Base-by-base conservation (phyloP, 345 rosid species). In the Dipteronia sinensis region DNA sequence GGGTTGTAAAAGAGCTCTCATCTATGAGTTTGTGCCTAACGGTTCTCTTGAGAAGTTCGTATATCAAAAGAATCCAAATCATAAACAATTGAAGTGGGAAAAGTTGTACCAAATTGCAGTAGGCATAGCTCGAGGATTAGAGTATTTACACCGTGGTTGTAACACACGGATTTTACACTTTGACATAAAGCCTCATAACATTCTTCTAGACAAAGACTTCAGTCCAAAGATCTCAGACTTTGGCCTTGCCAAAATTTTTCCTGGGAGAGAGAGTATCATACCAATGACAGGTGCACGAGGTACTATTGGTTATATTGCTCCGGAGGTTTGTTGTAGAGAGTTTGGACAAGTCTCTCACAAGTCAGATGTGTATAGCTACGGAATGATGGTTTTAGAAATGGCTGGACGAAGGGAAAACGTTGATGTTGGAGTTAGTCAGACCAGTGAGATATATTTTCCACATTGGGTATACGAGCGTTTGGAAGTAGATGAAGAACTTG, bases 31-130 rank as follows among this genome's bases (percentile, higher is more conserved):
- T 34, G 10, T 70, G 64, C 53, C 64, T 4, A 77, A 77, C 22
- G 80, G 75, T 44, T 77, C 80, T 12, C 80, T 71, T 38, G 65
- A 77, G 40, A 77, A 77, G 70, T 70, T 70, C 65, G 71, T 77
- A 61, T 64, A 47, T 34, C 31, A 62, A 20, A 65, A 47, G 4
- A 19, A 27, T 31, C 12, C 47, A 42, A 31, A 47, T 22, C 3
- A 3, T 20, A 11, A 12, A 38, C 77, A n/a, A 4, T 17, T 77
- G 31, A 51, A 23, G 16, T 77, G 76, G 80, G 65, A 77, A 51
- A 77, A 49, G 0, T 27, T 77, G 40, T 70, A 77, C 71, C 17
- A 62, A 16, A 77, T 62, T 62, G 70, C 75, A 22, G 71, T 77
- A 11, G 75, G 80, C 69, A 77, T 77, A 46, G 76, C 80, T 29